Evolutionary conservation across 176 grass and related monocot species (phyloP).

Genomic region (Zizania latifolia): DNA sequence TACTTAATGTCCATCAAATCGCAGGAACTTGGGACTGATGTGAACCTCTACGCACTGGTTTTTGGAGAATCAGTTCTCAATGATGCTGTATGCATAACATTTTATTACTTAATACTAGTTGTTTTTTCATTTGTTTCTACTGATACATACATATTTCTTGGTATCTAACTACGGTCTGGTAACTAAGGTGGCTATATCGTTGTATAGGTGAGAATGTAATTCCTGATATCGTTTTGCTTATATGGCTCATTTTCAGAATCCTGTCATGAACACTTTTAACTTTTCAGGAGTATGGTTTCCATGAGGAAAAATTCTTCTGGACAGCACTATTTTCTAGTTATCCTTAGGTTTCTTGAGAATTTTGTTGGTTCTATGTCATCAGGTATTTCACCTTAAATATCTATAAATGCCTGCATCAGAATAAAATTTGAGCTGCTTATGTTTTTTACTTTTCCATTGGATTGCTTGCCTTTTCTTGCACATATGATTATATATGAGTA

Average conservation of each 20-base stretch:
- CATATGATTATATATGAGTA: not conserved
- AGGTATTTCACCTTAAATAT: slow-evolving; percentile 28
- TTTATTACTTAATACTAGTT: not conserved
- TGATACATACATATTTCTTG: slow-evolving; percentile 24
- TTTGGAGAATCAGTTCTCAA: slow-evolving; percentile 96
- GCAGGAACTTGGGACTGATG: slow-evolving; percentile 86
- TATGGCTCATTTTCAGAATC: not conserved
- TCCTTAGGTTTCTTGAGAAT: slow-evolving; percentile 65
- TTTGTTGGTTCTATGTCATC: slow-evolving; percentile 73
- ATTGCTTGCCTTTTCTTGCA: not conserved
- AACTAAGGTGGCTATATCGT: slow-evolving; percentile 89
- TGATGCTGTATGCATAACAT: slow-evolving; percentile 63
- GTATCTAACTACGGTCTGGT: slow-evolving; percentile 16
- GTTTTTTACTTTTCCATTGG: not conserved
- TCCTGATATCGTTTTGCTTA: not conserved
- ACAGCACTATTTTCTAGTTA: slow-evolving; percentile 45
- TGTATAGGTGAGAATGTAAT: slow-evolving; percentile 66
- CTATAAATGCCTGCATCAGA: not conserved
- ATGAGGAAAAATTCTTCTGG: slow-evolving; percentile 46
- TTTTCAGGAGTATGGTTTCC: slow-evolving; percentile 57
- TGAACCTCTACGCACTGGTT: slow-evolving; percentile 90
- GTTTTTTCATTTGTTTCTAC: slow-evolving; percentile 22
- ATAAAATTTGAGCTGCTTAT: not conserved
- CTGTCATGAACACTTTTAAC: slow-evolving; percentile 3
- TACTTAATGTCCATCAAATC: slow-evolving; percentile 19